phyloP scores from a whole-genome alignment of 768 basidiomycete genomes.

The Hericium coralloides region DNA sequence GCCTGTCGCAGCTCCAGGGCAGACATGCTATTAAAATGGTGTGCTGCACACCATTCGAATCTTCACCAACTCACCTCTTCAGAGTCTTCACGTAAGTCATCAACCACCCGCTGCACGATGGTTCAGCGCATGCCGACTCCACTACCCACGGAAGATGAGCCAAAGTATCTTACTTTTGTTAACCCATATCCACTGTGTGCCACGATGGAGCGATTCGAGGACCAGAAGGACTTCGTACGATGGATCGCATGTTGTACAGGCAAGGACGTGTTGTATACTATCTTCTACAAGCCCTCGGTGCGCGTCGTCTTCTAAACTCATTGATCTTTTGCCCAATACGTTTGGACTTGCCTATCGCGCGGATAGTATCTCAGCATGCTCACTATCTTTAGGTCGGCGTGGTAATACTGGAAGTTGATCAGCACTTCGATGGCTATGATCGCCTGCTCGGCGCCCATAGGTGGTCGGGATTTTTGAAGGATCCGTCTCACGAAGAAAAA shows the following conservation, averaged over 20 bases:
- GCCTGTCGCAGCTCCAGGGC: no score
- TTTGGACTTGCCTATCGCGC: no score
- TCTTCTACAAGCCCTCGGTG: conserved; percentile 38
- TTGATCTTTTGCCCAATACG: no score
- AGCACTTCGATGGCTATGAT: conserved; percentile 23
- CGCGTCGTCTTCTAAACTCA: conserved; percentile 11
- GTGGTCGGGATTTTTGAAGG: conserved; percentile 31
- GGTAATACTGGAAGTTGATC: conserved; percentile 35
- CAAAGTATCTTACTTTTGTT: conserved; percentile 34
- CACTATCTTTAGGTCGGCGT: conserved; percentile 17
- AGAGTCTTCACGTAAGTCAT: no score
- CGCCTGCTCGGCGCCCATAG: conserved; percentile 32
- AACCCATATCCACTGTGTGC: conserved; percentile 34
- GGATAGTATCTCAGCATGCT: no score
- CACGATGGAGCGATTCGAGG: conserved; percentile 30
- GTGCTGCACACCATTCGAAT: no score
- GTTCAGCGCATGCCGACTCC: conserved; percentile 34
- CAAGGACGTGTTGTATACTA: conserved; percentile 25
- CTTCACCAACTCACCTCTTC: no score
- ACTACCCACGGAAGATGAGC: conserved; percentile 35
- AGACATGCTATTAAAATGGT: no score
- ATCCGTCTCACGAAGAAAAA: conserved; percentile 23
- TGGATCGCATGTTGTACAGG: conserved; percentile 37
- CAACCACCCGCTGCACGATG: conserved; percentile 18
- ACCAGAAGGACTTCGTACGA: conserved; percentile 28